phyloP scores from a whole-genome alignment of 306 rosid genomes.

The Prunus mira region DNA sequence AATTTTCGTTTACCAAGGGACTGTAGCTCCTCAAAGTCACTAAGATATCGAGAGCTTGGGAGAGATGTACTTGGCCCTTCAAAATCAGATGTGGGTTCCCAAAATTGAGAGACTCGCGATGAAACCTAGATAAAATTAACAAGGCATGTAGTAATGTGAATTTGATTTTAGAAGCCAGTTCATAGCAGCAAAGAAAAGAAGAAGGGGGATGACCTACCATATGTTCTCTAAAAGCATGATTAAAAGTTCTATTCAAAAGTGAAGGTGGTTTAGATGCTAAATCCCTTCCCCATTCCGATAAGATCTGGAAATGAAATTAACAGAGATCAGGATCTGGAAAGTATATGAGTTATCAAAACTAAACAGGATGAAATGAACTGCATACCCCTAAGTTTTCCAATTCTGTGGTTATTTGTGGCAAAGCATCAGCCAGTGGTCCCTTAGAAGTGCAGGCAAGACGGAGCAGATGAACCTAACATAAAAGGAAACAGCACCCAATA shows the following conservation, averaged over 20 bases:
- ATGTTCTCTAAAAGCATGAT: slow-evolving; percentile 53
- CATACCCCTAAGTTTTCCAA: slow-evolving; percentile 71
- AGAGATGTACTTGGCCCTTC: slow-evolving; percentile 57
- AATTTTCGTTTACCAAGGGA: slow-evolving; percentile 66
- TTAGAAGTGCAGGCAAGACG: slow-evolving; percentile 73
- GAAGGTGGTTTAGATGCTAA: slow-evolving; percentile 71
- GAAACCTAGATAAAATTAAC: slow-evolving; percentile 52
- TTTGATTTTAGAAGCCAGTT: slow-evolving; percentile 13
- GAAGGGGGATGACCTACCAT: slow-evolving; percentile 43
- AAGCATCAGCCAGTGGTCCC: slow-evolving; percentile 56
- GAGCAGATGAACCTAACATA: slow-evolving; percentile 75
- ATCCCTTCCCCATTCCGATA: slow-evolving; percentile 72
- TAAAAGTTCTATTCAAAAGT: slow-evolving; percentile 57
- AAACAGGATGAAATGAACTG: slow-evolving; percentile 9
- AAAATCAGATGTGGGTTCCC: slow-evolving; percentile 66
- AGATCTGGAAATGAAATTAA: slow-evolving; percentile 45
- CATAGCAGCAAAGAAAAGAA: slow-evolving; percentile 18
- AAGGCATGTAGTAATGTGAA: slow-evolving; percentile 3
- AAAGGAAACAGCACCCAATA: slow-evolving; percentile 24
- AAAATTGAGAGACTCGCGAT: slow-evolving; percentile 61
- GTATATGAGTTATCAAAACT: slow-evolving; percentile 22
- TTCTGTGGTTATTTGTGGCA: slow-evolving; percentile 71
- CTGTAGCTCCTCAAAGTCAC: slow-evolving; percentile 90
- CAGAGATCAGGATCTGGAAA: slow-evolving; percentile 38
- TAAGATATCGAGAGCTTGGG: slow-evolving; percentile 78